Evolutionary conservation across 1,139 yeast genomes (phyloP), one percentile per base, ranked within the genome.

Genomic region (Nakaseomyces bracarensis): DNA sequence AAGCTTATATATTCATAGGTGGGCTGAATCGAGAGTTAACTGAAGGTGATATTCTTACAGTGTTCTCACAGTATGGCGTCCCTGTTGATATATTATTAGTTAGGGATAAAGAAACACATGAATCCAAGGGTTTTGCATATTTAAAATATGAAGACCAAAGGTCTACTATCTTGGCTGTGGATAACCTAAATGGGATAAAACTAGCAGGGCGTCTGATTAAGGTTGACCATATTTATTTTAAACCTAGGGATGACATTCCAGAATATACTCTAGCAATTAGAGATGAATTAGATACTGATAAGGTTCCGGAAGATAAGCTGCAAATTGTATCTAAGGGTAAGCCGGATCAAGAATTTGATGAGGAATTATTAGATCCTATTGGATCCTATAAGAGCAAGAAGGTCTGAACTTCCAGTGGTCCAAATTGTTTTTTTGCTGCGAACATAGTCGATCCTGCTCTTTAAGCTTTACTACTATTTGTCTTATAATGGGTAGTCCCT

Each of bases 1-100:
- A 93, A 0, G 77, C 82, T 1, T 77, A 71, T 49, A 63, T 79
- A 2, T 75, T 63, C 54, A 77, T 89, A 23, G 94, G 95, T 1
- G 78, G 82, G n/a, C 61, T 91, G 16, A 81, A 87, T 10, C 64
- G 55, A 15, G 74, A 73, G 37, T 59, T 87, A 33, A 75, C 76
- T 8, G 95, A 84, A 54, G 78, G 79, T 34, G 97, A 91, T 55
- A 62, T 91, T 1, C 57, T 87, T 9, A 72, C 78, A 0, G 75
- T 89, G 30, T 91, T 91, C 58, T 82, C 96, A 3, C 97, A 91
- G 58, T 91, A 74, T 60, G 98, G 98, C 1, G 72, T 79, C 21
- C 96, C 96, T 0, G 81, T 84, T 0, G 87, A 83, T 56, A 60
- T 89, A 31, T 77, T 82, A 44, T 65, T 91, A 44, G 71, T 77